Conservation (phyloP, 495 filamentous ascomycete species). For the Friedmanniomyces simplex region DNA sequence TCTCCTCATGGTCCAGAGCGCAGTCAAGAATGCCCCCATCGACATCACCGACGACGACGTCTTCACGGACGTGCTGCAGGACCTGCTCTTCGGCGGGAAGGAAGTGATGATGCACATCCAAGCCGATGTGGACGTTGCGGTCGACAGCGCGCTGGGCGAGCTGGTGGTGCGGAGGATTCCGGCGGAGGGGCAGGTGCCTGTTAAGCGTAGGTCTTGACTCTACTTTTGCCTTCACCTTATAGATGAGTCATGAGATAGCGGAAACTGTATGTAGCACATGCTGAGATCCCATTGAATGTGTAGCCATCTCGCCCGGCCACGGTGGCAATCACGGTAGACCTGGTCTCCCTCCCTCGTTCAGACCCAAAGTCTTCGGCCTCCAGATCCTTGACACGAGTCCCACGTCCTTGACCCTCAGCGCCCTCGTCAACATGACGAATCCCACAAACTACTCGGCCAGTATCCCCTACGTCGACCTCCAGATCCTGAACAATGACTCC, state of each 20-base stretch:
- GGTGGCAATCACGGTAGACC: constrained; percentile 3
- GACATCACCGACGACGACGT: constrained; percentile 66
- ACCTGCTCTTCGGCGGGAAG: constrained; percentile 59
- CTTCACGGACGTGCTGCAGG: constrained; percentile 63
- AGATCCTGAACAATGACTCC: constrained; percentile 62
- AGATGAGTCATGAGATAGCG: neutral
- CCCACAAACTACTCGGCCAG: constrained; percentile 73
- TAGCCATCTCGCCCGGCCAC: constrained; percentile 35
- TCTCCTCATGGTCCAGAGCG: constrained; percentile 58
- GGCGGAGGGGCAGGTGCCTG: constrained; percentile 68
- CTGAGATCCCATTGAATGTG: constrained; percentile 23
- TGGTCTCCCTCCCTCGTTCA: constrained; percentile 31
- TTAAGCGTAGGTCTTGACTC: constrained; percentile 61
- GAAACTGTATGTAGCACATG: constrained; percentile 7
- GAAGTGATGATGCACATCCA: constrained; percentile 55
- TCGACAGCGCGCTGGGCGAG: constrained; percentile 67
- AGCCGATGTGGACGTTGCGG: constrained; percentile 73
- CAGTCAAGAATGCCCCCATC: constrained; percentile 66
- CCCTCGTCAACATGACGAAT: constrained; percentile 72
- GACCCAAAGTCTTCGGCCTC: constrained; percentile 54
- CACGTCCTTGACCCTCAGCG: constrained; percentile 55
- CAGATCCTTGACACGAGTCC: constrained; percentile 57
- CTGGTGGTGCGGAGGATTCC: constrained; percentile 73
- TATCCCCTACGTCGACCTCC: constrained; percentile 67
- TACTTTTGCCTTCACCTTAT: constrained; percentile 21